A percentile compares a stretch with the other conserved stretches of the same genome.
These are phyloP conservation scores for Bauhinia variegata DNA, from an alignment of 306 rosid species.

Conservation along the genomic window DNA sequence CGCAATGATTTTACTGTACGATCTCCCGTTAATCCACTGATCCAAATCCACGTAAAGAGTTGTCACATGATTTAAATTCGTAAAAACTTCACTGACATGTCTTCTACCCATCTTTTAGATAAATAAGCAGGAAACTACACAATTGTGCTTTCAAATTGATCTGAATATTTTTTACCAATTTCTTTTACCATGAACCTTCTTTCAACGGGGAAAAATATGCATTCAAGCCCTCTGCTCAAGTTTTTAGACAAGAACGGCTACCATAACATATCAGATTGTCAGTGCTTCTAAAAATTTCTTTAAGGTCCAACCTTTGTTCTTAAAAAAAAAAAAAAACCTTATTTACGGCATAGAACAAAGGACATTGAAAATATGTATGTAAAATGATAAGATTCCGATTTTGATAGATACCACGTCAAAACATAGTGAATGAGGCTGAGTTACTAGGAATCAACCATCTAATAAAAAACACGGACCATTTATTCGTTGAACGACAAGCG, in stretches of 20 bases:
- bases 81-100: conserved; percentile 13
- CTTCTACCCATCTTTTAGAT: conserved; percentile 20
- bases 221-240: not conserved
- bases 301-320: no score
- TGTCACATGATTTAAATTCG: conserved; percentile 18
- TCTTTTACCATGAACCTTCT: not conserved
- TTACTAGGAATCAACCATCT: not conserved
- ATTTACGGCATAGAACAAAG: not conserved
- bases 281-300: not conserved
- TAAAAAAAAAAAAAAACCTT: not conserved
- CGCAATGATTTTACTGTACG: conserved; percentile 84
- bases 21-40: conserved; percentile 78
- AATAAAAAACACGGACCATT: not conserved
- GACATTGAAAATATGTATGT: not conserved
- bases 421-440: not conserved
- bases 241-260: conserved; percentile 5
- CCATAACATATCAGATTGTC: conserved; percentile 10
- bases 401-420: not conserved
- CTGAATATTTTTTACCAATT: conserved; percentile 6
- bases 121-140: conserved; percentile 11
- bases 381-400: not conserved
- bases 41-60: conserved; percentile 33
- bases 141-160: not conserved
- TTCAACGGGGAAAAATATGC: conserved; percentile 5
- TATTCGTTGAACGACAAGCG: not conserved